Conservation (phyloP, 2,329 filamentous ascomycete genomes). For the Penicillium sp. region DNA sequence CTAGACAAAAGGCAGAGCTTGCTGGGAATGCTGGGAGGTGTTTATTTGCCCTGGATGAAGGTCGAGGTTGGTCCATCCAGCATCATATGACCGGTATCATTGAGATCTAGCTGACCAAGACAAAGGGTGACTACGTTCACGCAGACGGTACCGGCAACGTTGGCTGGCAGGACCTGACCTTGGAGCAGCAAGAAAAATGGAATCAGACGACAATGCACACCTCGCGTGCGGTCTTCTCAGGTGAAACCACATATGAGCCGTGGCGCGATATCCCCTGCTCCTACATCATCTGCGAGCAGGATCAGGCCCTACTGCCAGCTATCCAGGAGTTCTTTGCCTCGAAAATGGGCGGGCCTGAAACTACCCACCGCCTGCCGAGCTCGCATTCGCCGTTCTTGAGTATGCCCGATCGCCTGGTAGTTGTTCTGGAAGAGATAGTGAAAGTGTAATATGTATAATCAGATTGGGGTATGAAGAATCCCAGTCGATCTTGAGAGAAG, state of each 20-base stretch:
- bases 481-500: neutral
- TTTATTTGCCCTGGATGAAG: conserved; percentile 21
- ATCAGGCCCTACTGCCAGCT: conserved; percentile 32
- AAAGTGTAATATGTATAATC: conserved; percentile 13
- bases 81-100: neutral
- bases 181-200: conserved; percentile 27
- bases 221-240: conserved; percentile 28
- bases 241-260: conserved; percentile 28
- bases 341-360: conserved; percentile 27
- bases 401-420: conserved; percentile 36
- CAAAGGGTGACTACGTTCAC: conserved; percentile 21
- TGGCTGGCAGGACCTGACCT: conserved; percentile 34
- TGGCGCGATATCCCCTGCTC: conserved; percentile 38
- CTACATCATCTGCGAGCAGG: conserved; percentile 41
- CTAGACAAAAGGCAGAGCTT: conserved; percentile 37
- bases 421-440: conserved; percentile 29
- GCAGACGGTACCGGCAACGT: conserved; percentile 8
- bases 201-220: conserved; percentile 25
- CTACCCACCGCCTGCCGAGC: conserved; percentile 34
- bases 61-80: conserved; percentile 20
- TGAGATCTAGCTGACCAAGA: neutral
- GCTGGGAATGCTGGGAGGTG: conserved; percentile 28
- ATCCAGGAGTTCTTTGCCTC: conserved; percentile 36
- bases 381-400: conserved; percentile 47
- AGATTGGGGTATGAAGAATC: conserved; percentile 2